Base-by-base conservation (phyloP, 192 early-diverging fungal species). In the Backusella parvicylindrica region DNA sequence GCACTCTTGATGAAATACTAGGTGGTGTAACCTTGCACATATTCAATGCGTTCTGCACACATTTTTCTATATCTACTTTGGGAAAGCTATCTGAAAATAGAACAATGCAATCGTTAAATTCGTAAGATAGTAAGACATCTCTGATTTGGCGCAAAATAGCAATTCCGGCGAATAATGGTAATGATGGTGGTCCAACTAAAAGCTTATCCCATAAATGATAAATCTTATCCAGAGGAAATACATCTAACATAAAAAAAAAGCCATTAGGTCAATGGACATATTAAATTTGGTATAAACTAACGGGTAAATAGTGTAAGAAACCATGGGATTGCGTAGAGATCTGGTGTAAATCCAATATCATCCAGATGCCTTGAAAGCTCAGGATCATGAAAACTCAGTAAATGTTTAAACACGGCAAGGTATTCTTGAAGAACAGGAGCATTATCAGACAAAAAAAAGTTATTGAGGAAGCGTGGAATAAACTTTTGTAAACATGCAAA, bases 231-330 rank as follows among this genome's bases (percentile, higher is more conserved):
- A 95, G 70, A 8, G 92, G 89, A 76, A 95, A 95, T 7, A 94
- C 90, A 74, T 95, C 92, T 94, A 74, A n/a, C 1, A 47, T 47
- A 47, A n/a, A 47, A 18, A n/a, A 15, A 41, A 41, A 15, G 40
- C 13, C n/a, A n/a, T n/a, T n/a, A n/a, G n/a, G n/a, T n/a, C n/a
- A 53, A 9, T 21, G 6, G 21, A 21, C 21, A 23, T 15, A 72
- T 74, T 3, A 3, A 76, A 43, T 8, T 37, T 33, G 26, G 9
- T 36, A 16, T 36, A 21, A 63, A 80, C 84, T 90, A 87, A 91
- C 91, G 92, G 8, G 93, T 91, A 77, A 92, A 95, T 30, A 95
- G 71, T 1, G 93, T 95, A 83, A 95, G 84, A 73, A 95, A 91
- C 92, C 93, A 95, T 33, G 91, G 89, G 36, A 95, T 92, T 6